Percentiles rank a stretch among this genome's conserved stretches.
phyloP scores from a whole-genome alignment of 2,329 filamentous ascomycete species.

The Aquanectria penicillioides region DNA sequence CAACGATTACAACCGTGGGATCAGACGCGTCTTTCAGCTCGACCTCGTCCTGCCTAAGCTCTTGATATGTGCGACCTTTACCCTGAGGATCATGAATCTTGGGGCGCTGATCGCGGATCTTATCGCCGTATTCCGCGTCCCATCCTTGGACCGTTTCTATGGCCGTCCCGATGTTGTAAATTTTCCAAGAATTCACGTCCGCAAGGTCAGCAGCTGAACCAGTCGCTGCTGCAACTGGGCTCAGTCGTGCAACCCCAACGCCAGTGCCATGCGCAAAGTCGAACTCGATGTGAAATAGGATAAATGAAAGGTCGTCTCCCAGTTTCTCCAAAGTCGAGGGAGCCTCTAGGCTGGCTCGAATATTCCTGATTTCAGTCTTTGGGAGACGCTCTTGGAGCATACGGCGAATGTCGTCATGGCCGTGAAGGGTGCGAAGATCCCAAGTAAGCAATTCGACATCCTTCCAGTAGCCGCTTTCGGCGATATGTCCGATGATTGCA shows the following conservation, averaged over 20 bases:
- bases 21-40: neutral
- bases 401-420: neutral
- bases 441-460: conserved; percentile 13
- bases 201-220: conserved; percentile 1
- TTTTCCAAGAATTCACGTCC: conserved; percentile 2
- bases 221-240: neutral
- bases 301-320: conserved; percentile 1
- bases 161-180: conserved; percentile 3
- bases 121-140: conserved; percentile 6
- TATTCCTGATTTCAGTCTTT: conserved; percentile 1
- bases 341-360: neutral
- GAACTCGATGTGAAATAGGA: conserved; percentile 4
- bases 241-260: conserved; percentile 6
- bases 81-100: conserved; percentile 6
- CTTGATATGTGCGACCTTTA: neutral
- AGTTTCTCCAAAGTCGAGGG: neutral
- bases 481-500: neutral
- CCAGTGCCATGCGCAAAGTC: conserved; percentile 12
- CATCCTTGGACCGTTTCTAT: conserved; percentile 6
- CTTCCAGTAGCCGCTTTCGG: conserved; percentile 7
- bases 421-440: conserved; percentile 4
- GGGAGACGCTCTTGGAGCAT: conserved; percentile 9
- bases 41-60: conserved; percentile 1
- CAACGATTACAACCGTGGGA: conserved; percentile 2
- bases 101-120: neutral